Percentiles rank a stretch among this genome's conserved stretches.
Evolutionary conservation across 2,329 filamentous ascomycete genomes (phyloP).

Genomic region (Venturia nashicola): DNA sequence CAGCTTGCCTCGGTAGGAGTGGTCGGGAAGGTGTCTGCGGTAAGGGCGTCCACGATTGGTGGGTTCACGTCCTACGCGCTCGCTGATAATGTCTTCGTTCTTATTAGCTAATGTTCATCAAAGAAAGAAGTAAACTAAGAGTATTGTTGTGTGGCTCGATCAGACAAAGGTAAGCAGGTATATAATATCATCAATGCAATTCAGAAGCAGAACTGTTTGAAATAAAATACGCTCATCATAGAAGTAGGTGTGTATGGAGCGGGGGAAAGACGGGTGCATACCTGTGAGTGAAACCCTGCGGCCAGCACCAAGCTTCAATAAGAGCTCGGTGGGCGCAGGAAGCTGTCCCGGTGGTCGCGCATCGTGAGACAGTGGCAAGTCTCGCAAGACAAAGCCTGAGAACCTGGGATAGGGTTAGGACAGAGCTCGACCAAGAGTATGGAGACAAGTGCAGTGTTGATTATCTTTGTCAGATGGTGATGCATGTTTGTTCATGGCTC

Average conservation of each 20-base stretch:
- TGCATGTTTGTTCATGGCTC: conserved; percentile 50
- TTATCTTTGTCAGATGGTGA: conserved; percentile 38
- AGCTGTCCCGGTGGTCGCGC: not conserved
- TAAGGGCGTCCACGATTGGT: not conserved
- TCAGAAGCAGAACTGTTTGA: conserved; percentile 12
- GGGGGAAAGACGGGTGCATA: not conserved
- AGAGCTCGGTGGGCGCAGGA: not conserved
- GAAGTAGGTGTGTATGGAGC: not conserved
- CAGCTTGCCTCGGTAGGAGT: not conserved
- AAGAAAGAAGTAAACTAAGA: not conserved
- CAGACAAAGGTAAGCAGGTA: conserved; percentile 12
- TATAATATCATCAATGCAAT: conserved; percentile 10
- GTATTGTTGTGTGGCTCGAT: not conserved
- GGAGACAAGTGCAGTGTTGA: not conserved
- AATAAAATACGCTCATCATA: conserved; percentile 8
- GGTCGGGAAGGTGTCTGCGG: not conserved
- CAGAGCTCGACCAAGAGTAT: not conserved
- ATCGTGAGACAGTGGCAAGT: not conserved
- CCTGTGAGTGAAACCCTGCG: not conserved
- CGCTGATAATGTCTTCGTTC: not conserved
- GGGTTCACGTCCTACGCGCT: too few relatives aligned
- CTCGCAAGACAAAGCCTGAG: not conserved
- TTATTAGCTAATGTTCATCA: not conserved
- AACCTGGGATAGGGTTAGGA: not conserved
- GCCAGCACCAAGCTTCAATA: not conserved